Evolutionary conservation across 2,329 filamentous ascomycete species (phyloP).

Genomic region (Cladophialophora yegresii): DNA sequence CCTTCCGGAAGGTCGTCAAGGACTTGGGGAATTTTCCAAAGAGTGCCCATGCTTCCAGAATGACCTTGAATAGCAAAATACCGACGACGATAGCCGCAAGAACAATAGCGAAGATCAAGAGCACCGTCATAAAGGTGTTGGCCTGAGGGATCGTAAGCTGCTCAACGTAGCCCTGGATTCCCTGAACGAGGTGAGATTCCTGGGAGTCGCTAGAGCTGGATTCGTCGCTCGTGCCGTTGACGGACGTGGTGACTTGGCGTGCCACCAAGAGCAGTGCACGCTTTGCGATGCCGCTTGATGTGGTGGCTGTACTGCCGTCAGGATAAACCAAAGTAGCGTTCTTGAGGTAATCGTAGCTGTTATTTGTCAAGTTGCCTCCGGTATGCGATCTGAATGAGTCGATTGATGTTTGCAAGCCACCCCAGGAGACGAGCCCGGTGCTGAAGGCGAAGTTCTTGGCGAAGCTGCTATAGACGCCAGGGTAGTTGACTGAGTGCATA

Average conservation of each 20-base stretch:
- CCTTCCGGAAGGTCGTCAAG: conserved; percentile 82
- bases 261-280: conserved; percentile 59
- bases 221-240: conserved; percentile 41
- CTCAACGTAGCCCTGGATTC: conserved; percentile 81
- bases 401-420: conserved; percentile 75
- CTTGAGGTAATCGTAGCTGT: conserved; percentile 72
- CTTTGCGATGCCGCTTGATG: conserved; percentile 51
- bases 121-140: conserved; percentile 94
- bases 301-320: conserved; percentile 58
- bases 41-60: conserved; percentile 89
- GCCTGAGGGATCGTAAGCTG: conserved; percentile 79
- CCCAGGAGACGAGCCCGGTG: conserved; percentile 80
- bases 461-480: conserved; percentile 84
- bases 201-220: conserved; percentile 45
- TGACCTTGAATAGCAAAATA: conserved; percentile 85
- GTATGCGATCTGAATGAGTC: conserved; percentile 78
- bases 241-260: conserved; percentile 52
- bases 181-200: conserved; percentile 62
- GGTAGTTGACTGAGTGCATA: conserved; percentile 90
- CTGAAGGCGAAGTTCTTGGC: conserved; percentile 93
- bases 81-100: conserved; percentile 80
- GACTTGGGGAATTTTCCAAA: conserved; percentile 81
- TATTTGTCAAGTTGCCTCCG: conserved; percentile 81
- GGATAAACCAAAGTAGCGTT: conserved; percentile 75
- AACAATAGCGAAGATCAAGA: conserved; percentile 84